Conservation (phyloP, 2,329 filamentous ascomycete species). For the Phoma sp. region DNA sequence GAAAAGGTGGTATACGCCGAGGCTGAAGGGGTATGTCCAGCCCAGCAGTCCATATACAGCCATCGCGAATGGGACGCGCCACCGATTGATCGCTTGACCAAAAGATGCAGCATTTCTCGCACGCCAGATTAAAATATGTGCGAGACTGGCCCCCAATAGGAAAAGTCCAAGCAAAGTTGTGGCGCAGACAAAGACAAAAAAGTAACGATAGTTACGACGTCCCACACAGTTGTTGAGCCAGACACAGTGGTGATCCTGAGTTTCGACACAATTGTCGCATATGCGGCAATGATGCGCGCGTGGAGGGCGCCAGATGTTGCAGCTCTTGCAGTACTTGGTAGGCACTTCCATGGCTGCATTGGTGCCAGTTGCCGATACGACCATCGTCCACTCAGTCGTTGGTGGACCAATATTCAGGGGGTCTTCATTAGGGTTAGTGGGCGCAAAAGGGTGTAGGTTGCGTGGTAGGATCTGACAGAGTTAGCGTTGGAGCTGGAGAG, state of each 20-base stretch:
- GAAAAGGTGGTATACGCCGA: slow-evolving; percentile 90
- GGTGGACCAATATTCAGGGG: slow-evolving; percentile 81
- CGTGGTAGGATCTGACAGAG: slow-evolving; percentile 79
- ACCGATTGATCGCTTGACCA: slow-evolving; percentile 69
- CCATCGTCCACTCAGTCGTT: slow-evolving; percentile 92
- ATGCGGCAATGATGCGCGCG: slow-evolving; percentile 95
- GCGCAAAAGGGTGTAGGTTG: slow-evolving; percentile 89
- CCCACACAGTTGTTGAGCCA: slow-evolving; percentile 99
- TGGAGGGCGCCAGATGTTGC: slow-evolving; percentile 95
- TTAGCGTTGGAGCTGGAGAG: slow-evolving; percentile 21
- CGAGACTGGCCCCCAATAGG: slow-evolving; percentile 77
- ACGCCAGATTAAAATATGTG: slow-evolving; percentile 78
- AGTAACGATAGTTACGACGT: slow-evolving; percentile 96
- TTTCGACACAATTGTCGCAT: slow-evolving; percentile 97
- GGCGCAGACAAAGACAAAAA: slow-evolving; percentile 87
- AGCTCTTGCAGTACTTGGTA: slow-evolving; percentile 97
- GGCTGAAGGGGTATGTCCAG: slow-evolving; percentile 79
- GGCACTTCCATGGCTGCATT: slow-evolving; percentile 96
- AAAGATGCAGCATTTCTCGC: slow-evolving; percentile 71
- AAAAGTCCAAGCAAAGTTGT: slow-evolving; percentile 79
- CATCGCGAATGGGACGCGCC: slow-evolving; percentile 85
- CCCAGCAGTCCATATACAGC: slow-evolving; percentile 80
- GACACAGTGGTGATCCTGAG: slow-evolving; percentile 96
- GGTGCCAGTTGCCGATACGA: slow-evolving; percentile 75
- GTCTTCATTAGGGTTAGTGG: slow-evolving; percentile 75